phyloP scores from a whole-genome alignment of 805 yeast genomes.

The Cyberlindnera mycetangii region DNA sequence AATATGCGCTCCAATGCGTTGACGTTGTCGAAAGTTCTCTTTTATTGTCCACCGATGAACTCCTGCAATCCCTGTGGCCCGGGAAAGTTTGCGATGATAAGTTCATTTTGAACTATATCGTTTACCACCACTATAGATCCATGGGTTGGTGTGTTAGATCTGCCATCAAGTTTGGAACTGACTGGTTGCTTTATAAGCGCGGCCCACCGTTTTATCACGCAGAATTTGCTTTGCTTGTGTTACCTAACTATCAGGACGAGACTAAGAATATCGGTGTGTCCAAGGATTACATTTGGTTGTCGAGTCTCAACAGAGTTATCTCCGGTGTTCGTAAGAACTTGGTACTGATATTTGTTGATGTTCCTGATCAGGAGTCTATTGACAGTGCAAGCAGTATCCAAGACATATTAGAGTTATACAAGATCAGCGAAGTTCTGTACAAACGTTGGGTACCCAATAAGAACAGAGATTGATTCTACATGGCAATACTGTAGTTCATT shows the following conservation, averaged over 20 bases:
- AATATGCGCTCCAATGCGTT: constrained; percentile 52
- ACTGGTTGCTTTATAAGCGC: constrained; percentile 72
- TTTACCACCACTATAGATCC: constrained; percentile 83
- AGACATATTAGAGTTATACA: constrained; percentile 30
- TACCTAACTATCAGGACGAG: constrained; percentile 37
- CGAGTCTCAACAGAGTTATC: constrained; percentile 73
- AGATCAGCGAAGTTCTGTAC: constrained; percentile 63
- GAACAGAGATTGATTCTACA: constrained; percentile 59
- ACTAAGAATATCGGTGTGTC: constrained; percentile 26
- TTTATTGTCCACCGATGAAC: constrained; percentile 13
- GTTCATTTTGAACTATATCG: constrained; percentile 50
- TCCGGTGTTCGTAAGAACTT: constrained; percentile 83
- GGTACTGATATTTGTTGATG: constrained; percentile 63
- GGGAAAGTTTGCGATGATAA: constrained; percentile 22
- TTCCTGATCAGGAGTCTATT: constrained; percentile 40
- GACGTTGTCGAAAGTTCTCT: constrained; percentile 30
- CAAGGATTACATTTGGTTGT: constrained; percentile 56
- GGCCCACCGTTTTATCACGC: constrained; percentile 98
- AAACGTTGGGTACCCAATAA: constrained; percentile 85
- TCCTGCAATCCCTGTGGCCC: constrained; percentile 15
- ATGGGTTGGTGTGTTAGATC: constrained; percentile 93
- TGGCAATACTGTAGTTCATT: no score
- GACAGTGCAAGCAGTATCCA: constrained; percentile 12
- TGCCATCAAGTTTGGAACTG: constrained; percentile 92
- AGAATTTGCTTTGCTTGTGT: constrained; percentile 65